phyloP scores from a whole-genome alignment of 2,329 filamentous ascomycete genomes.

The Botrytis aclada region DNA sequence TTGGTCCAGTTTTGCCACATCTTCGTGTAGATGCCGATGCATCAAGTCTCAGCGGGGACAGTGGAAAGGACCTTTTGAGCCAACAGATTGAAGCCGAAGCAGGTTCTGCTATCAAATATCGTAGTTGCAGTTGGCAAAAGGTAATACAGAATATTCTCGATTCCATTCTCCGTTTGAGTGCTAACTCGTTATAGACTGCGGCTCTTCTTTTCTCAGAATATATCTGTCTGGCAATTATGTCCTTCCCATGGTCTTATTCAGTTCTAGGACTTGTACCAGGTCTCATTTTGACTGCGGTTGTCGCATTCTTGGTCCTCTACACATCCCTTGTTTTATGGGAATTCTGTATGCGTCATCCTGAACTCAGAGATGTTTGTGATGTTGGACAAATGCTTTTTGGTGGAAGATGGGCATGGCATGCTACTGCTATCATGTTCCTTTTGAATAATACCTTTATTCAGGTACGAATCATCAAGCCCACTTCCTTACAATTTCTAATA shows the following conservation, averaged over 20 bases:
- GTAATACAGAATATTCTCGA: constrained; percentile 42
- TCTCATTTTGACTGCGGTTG: constrained; percentile 75
- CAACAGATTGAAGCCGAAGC: constrained; percentile 75
- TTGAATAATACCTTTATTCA: constrained; percentile 93
- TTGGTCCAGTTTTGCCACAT: constrained; percentile 37
- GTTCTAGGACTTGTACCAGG: constrained; percentile 83
- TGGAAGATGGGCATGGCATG: constrained; percentile 71
- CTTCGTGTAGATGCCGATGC: constrained; percentile 31
- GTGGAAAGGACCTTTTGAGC: constrained; percentile 39
- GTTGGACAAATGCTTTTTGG: constrained; percentile 95
- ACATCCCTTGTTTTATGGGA: constrained; percentile 71
- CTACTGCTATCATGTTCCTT: constrained; percentile 80
- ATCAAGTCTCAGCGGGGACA: constrained; percentile 23
- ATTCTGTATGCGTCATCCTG: constrained; percentile 86
- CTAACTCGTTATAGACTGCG: constrained; percentile 56
- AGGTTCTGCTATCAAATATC: constrained; percentile 80
- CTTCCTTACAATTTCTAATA: not conserved
- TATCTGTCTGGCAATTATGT: constrained; percentile 91
- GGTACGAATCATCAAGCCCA: constrained; percentile 41
- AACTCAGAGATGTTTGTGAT: constrained; percentile 89
- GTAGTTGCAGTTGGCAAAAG: constrained; percentile 92
- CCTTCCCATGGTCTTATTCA: constrained; percentile 90
- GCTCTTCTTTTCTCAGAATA: constrained; percentile 91
- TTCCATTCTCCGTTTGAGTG: not conserved
- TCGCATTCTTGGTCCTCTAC: constrained; percentile 78